Evolutionary conservation across 148 eudicot species (phyloP).

Genomic region (Cornus suecica): DNA sequence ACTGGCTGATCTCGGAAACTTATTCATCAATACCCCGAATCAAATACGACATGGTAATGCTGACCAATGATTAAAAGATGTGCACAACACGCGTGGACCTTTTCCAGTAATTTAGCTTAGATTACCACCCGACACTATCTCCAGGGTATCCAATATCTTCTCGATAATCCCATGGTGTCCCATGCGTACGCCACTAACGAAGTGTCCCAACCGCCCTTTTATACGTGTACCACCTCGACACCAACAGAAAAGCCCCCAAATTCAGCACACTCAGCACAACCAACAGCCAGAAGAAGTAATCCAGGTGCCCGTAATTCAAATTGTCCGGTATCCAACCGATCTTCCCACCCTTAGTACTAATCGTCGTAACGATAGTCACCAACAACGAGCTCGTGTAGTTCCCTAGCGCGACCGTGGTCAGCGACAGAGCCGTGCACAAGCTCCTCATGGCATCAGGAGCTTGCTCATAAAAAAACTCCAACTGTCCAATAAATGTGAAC

Average conservation of each 20-base stretch:
- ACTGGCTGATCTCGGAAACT: too few relatives aligned
- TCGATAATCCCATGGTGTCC: too few relatives aligned
- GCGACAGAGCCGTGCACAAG: constrained; percentile 47
- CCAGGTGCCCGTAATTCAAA: constrained; percentile 47
- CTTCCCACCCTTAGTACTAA: constrained; percentile 40
- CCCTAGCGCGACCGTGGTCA: constrained; percentile 40
- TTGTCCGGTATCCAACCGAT: constrained; percentile 59
- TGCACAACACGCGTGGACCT: too few relatives aligned
- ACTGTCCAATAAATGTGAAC: too few relatives aligned
- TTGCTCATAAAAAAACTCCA: constrained; percentile 63
- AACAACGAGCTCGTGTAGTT: constrained; percentile 51
- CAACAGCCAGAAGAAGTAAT: constrained; percentile 62
- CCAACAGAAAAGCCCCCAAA: constrained; percentile 34
- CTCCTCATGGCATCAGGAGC: constrained; percentile 72
- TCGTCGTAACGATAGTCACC: constrained; percentile 37
- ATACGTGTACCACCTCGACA: constrained; percentile 41
- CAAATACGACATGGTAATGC: too few relatives aligned
- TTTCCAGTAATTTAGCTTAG: too few relatives aligned
- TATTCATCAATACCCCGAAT: too few relatives aligned
- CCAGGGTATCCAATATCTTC: too few relatives aligned
- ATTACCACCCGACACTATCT: too few relatives aligned
- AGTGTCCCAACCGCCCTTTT: constrained; percentile 27
- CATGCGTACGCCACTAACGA: not conserved
- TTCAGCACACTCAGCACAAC: constrained; percentile 44
- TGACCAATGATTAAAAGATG: too few relatives aligned